A percentile compares a stretch with the other conserved stretches of the same genome.
Conservation (phyloP, 305 asterid species). For the Fraxinus dipetala region DNA sequence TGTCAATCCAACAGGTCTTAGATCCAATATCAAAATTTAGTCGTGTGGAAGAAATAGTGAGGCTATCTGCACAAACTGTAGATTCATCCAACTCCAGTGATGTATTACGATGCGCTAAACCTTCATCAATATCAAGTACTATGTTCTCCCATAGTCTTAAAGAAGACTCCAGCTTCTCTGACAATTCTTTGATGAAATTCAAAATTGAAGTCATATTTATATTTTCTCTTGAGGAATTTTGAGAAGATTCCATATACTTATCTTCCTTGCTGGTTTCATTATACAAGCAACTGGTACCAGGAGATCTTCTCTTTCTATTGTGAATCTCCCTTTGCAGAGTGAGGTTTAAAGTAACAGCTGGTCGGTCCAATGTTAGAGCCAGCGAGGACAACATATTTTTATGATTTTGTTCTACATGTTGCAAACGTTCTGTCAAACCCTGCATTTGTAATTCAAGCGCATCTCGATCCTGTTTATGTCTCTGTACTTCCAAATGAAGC, state of each 20-base stretch:
- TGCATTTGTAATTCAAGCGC: constrained; percentile 38
- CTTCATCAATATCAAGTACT: constrained; percentile 39
- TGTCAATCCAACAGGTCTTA: constrained; percentile 53
- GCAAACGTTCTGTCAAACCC: constrained; percentile 43
- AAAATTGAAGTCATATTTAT: constrained; percentile 39
- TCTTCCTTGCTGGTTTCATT: constrained; percentile 37
- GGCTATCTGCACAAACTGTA: constrained; percentile 50
- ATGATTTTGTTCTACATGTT: constrained; percentile 39
- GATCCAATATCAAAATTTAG: constrained; percentile 39
- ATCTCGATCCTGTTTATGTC: constrained; percentile 45
- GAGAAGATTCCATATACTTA: constrained; percentile 31
- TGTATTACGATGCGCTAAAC: constrained; percentile 29
- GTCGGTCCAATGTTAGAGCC: constrained; percentile 37
- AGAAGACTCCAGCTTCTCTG: constrained; percentile 64
- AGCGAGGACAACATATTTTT: constrained; percentile 48
- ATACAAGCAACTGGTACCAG: constrained; percentile 35
- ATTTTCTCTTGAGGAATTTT: constrained; percentile 28
- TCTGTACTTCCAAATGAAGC: constrained; percentile 42
- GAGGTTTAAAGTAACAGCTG: constrained; percentile 44
- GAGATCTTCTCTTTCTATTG: constrained; percentile 63
- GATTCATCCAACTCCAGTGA: constrained; percentile 56
- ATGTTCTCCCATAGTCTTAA: constrained; percentile 64
- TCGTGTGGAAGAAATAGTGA: constrained; percentile 54
- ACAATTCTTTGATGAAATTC: constrained; percentile 44
- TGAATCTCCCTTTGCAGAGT: constrained; percentile 40